Conservation (phyloP, 495 filamentous ascomycete species). For the Aspergillus coremiiformis region DNA sequence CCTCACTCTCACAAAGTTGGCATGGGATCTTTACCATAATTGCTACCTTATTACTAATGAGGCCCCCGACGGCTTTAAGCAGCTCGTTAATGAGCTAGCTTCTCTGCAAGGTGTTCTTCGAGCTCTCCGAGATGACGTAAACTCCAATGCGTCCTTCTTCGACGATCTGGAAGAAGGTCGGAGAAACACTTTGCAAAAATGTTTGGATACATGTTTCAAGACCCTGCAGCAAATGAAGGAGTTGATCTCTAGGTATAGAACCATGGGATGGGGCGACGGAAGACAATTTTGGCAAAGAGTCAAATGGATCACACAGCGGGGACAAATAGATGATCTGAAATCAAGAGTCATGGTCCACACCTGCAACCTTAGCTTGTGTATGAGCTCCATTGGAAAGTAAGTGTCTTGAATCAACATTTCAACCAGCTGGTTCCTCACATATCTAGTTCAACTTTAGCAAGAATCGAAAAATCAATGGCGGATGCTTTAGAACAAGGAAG, state of each 20-base stretch:
- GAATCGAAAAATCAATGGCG: conserved; percentile 22
- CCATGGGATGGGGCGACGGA: conserved; percentile 23
- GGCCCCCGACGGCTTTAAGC: conserved; percentile 31
- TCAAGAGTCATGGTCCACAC: conserved; percentile 31
- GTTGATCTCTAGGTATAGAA: conserved; percentile 22
- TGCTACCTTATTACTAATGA: conserved; percentile 27
- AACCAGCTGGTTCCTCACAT: background rate
- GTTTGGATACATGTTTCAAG: conserved; percentile 19
- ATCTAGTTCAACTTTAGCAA: conserved; percentile 21
- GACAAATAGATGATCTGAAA: conserved; percentile 28
- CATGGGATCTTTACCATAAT: conserved; percentile 32
- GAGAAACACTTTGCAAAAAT: conserved; percentile 24
- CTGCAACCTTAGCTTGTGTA: conserved; percentile 31
- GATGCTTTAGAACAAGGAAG: conserved; percentile 23
- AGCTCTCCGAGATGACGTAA: conserved; percentile 23
- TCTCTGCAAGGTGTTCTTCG: conserved; percentile 27
- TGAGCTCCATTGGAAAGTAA: conserved; percentile 32
- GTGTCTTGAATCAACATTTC: conserved; percentile 1
- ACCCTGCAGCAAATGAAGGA: conserved; percentile 25
- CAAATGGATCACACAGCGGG: conserved; percentile 28
- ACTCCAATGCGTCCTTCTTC: conserved; percentile 23
- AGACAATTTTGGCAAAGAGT: conserved; percentile 29
- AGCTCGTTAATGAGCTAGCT: conserved; percentile 29
- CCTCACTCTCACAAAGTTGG: conserved; percentile 23
- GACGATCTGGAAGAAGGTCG: conserved; percentile 21